A percentile compares a stretch with the other conserved stretches of the same genome.
phyloP scores from a whole-genome alignment of 768 basidiomycete species.

The Tephrocybe sp. region DNA sequence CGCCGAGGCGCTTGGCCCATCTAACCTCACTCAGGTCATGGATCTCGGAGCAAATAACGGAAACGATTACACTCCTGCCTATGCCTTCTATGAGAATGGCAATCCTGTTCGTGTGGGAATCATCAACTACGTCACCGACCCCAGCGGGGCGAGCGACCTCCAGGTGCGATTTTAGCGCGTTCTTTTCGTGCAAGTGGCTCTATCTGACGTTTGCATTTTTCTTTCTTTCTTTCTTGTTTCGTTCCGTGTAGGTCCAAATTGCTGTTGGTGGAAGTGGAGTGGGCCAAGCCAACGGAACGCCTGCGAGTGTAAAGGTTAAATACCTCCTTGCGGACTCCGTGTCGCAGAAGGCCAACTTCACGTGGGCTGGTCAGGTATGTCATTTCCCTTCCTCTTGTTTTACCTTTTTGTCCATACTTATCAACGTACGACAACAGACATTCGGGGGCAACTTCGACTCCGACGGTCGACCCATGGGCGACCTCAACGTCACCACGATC shows the following conservation, averaged over 20 bases:
- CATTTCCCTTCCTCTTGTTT: background rate
- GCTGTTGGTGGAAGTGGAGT: too few relatives aligned
- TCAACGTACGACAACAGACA: conserved; percentile 34
- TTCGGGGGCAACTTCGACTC: conserved; percentile 58
- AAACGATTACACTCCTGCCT: conserved; percentile 58
- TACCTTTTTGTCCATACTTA: background rate
- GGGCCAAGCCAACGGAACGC: too few relatives aligned
- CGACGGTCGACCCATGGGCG: conserved; percentile 65
- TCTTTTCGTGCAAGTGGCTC: too few relatives aligned
- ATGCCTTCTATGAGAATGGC: conserved; percentile 72
- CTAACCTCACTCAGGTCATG: conserved; percentile 58
- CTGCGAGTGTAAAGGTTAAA: conserved; percentile 25
- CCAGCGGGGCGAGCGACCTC: conserved; percentile 52
- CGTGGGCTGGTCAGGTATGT: conserved; percentile 58
- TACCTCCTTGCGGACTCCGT: conserved; percentile 50
- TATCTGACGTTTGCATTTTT: too few relatives aligned
- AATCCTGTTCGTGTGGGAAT: conserved; percentile 57
- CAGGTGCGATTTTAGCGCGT: background rate
- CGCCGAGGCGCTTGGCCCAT: conserved; percentile 65
- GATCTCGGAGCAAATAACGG: conserved; percentile 55
- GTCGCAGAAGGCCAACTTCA: conserved; percentile 52
- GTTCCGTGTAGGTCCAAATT: too few relatives aligned
- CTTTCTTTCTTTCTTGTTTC: too few relatives aligned
- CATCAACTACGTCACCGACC: conserved; percentile 69
- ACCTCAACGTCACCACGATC: conserved; percentile 53